Base-by-base conservation (phyloP, 371 early-diverging fungal species). In the Mucor piriformis region DNA sequence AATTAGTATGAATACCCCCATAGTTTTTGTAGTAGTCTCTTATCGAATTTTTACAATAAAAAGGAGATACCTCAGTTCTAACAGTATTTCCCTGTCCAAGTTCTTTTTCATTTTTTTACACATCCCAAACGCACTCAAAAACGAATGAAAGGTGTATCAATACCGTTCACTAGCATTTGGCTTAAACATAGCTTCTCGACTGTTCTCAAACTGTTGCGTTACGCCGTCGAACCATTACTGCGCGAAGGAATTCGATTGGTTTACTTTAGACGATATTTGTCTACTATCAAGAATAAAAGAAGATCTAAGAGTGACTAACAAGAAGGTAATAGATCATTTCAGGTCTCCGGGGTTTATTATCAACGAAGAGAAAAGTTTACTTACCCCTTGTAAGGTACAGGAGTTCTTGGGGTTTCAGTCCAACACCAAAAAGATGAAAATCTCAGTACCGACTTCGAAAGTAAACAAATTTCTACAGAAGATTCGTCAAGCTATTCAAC, bases 191-290 rank as follows among this genome's bases (percentile, higher is more conserved):
- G 43, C 50, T 0, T 51, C 62, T 6, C 24, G 50, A 27, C 0
- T 61, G 0, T 60, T 60, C 27, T 43, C 44, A 43, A n/a, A 34
- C 6, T 59, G 10, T 13, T 63, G 35, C 8, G 32, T 11, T 56
- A 52, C 16, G 48, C 57, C 1, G 35, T 64, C 6, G 55, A 58
- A 43, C 59, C 50, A 1, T 20, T 64, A 16, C 29, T 49, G 4
- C 2, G 11, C 12, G 5, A 58, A 43, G 59, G 64, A 0, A 64
- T 64, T 4, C 33, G 58, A 11, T 12, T 66, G 0, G 47, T 54
- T 2, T 61, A 61, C 33, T 61, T 27, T 66, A 6, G 66, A 61
- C 58, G 54, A 64, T 21, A 53, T 58, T 23, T 57, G 50, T 24
- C 3, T 64, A 1, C n/a, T 63, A 13, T 32, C 12, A 25, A 27